Evolutionary conservation across 345 rosid species (phyloP).

Genomic region (Arabidopsis arenosa): DNA sequence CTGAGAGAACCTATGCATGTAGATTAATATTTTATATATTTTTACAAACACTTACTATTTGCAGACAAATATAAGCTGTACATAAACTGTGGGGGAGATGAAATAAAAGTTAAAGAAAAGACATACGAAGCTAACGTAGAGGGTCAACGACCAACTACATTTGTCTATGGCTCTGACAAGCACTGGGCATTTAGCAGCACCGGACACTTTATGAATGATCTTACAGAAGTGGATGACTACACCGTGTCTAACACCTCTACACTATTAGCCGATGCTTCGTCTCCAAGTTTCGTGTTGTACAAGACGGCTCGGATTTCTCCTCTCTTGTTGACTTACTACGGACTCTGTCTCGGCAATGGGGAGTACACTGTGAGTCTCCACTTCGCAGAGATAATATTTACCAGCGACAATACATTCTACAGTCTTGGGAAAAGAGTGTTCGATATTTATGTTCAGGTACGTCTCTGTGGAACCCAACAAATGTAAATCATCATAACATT

Average conservation of each 20-base stretch:
- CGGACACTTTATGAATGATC: constrained; percentile 67
- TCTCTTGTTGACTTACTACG: constrained; percentile 68
- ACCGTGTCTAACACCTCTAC: constrained; percentile 51
- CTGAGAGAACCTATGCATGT: no score
- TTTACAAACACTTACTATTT: neutral
- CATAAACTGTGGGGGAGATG: constrained; percentile 78
- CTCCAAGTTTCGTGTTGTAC: constrained; percentile 48
- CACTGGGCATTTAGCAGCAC: constrained; percentile 79
- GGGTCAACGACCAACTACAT: constrained; percentile 64
- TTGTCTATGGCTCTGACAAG: constrained; percentile 40
- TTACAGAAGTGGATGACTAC: constrained; percentile 55
- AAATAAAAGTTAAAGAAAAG: constrained; percentile 30
- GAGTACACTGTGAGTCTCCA: constrained; percentile 70
- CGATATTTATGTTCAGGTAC: constrained; percentile 75
- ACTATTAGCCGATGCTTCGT: constrained; percentile 46
- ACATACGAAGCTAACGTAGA: constrained; percentile 62
- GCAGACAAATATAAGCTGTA: constrained; percentile 56
- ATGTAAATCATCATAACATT: neutral
- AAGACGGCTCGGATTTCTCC: constrained; percentile 68
- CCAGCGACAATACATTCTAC: constrained; percentile 48
- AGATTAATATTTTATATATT: no score
- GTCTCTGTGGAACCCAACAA: neutral
- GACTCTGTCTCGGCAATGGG: constrained; percentile 65
- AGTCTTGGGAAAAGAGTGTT: constrained; percentile 68
- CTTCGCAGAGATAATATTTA: constrained; percentile 70